Base-by-base conservation (phyloP, 2,329 filamentous ascomycete species). In the Cladosporium sp. region DNA sequence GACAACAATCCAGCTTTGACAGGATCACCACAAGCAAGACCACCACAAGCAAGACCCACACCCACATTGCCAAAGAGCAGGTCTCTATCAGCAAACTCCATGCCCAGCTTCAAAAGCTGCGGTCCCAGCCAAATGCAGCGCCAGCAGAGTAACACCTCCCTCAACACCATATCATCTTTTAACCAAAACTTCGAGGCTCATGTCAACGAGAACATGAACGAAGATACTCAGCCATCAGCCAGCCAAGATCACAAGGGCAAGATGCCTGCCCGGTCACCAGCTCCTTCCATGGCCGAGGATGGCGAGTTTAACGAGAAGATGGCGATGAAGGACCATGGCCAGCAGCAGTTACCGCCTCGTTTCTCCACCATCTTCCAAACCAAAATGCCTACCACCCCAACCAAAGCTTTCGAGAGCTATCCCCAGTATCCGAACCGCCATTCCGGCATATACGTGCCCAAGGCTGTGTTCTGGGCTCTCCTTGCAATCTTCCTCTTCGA, bases 191-290 rank as follows among this genome's bases (percentile, higher is more conserved):
- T 67, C 50, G 66, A 68, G 52, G 61, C 58, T 49, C 54, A 59
- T 22, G 51, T 64, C 50, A 68, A 69, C 56, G 53, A 59, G 39
- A 53, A 66, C 34, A 64, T 68, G 59, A 58, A 65, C 45, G 53
- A 54, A 19, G 53, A 57, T 27, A 40, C 15, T 11, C 15, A 38
- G 30, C 34, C 29, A 20, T 42, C 38, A 12, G 15, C 15, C 15
- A 38, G 47, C 24, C 42, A 55, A 42, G 54, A 60, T 24, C 45
- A 44, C 27, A 53, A 58, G 19, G 50, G 42, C 37, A 54, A 57
- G 49, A 52, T 51, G 11, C 30, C 48, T 17, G 11, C 39, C 22
- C 13, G 43, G 24, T 52, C 50, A 18, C 37, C 53, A 55, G 20
- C 18, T 20, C 17, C 36, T 15, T 30, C 11, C 4, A 55, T 58